Base-by-base conservation (phyloP, 352 stramenopile genomes). In the Phytophthora uliginosa region DNA sequence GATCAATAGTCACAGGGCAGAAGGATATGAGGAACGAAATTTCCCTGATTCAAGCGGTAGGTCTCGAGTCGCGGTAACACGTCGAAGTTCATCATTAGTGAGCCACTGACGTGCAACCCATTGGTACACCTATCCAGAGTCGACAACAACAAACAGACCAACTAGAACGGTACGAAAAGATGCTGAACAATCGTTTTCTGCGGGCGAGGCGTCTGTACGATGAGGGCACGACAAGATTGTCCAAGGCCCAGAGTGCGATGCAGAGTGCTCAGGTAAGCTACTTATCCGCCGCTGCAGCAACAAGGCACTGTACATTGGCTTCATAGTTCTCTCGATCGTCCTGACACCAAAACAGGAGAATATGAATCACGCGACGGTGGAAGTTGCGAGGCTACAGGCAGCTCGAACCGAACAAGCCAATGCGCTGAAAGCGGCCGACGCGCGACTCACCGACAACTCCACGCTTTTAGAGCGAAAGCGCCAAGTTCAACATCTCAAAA, bases 401-500 rank as follows among this genome's bases (percentile, higher is more conserved):
- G 40, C 62, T 31, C 42, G 47, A n/a, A 58, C 45, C 5, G 50
- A 64, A 18, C 65, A 65, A 54, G 26, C 34, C 2, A 42, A 45
- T 26, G 69, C 63, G 13, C 4, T 89, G 53, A 76, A 74, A 57
- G 22, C 24, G 7, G 59, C 71, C 2, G 73, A 79, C 15, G 76
- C 64, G 18, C 71, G 70, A 40, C 51, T 86, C n/a, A 79, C 72
- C 1, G 73, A 88, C 62, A 77, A 77, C 22, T 77, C 77, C 2
- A 67, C 42, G n/a, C 65, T 93, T 22, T 50, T 79, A 7, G 59
- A 73, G 36, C 66, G 87, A 17, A 87, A 86, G 51, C 74, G 59
- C 5, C 83, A 89, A 66, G 59, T 92, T 17, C 67, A 63, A 8
- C 65, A 69, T 4, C 69, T 94, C 10, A 61, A 71, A 15, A 48